A percentile compares a stretch with the other conserved stretches of the same genome.
Evolutionary conservation across 1,139 yeast species (phyloP).

Genomic region (Suhomyces yuchorum): DNA sequence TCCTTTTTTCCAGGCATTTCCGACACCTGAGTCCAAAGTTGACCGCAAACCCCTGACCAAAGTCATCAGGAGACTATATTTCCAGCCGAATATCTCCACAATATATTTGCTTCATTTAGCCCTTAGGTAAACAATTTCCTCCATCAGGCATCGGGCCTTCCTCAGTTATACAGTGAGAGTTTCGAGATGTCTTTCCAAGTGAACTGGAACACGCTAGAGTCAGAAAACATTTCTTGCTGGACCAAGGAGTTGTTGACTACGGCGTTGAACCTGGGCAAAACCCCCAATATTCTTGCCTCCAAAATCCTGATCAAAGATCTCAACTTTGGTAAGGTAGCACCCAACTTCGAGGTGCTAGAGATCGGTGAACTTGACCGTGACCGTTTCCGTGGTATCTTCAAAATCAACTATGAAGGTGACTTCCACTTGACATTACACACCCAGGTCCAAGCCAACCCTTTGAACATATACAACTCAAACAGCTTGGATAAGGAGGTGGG

Average conservation of each 20-base stretch:
- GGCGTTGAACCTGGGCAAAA: conserved; percentile 74
- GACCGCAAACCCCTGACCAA: not conserved
- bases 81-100: not conserved
- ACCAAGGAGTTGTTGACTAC: conserved; percentile 72
- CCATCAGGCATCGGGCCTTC: not conserved
- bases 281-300: conserved; percentile 77
- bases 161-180: not conserved
- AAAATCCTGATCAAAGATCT: conserved; percentile 72
- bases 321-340: conserved; percentile 77
- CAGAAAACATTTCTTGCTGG: conserved; percentile 65
- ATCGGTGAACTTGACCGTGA: conserved; percentile 84
- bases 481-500: conserved; percentile 43
- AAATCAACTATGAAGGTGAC: conserved; percentile 77
- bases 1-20: not conserved
- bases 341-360: conserved; percentile 78
- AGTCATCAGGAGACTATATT: conserved; percentile 2
- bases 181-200: conserved; percentile 70
- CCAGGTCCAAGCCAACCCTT: conserved; percentile 81
- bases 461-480: conserved; percentile 64
- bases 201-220: conserved; percentile 77
- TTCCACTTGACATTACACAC: conserved; percentile 80
- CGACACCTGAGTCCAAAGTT: not conserved
- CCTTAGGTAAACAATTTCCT: not conserved
- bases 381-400: conserved; percentile 82
- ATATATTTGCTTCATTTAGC: conserved; percentile 1